Evolutionary conservation across 805 yeast species (phyloP), one percentile per base, ranked within the genome.

Genomic region (Wickerhamomyces chaumierensis): DNA sequence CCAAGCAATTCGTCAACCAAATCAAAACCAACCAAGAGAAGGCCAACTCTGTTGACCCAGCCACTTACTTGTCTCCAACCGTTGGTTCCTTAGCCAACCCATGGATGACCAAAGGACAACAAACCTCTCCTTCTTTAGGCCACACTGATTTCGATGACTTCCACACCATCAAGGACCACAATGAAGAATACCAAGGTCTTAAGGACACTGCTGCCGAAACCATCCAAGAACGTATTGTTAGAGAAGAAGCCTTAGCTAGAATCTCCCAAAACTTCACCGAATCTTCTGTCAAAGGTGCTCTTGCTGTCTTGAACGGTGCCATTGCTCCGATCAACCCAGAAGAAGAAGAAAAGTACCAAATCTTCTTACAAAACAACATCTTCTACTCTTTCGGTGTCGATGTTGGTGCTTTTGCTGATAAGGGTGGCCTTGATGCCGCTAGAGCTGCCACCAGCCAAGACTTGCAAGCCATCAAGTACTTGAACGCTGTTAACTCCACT

Each of bases 361-460:
- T 88, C 36, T 90, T 59, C 61, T 67, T 88, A 43, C 71, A 81
- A 50, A 81, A 85, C 53, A 90, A 90, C 39, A 81, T 92, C 34
- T 88, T 90, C 60, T 90, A 83, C 63, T 83, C 95, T 3, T 75
- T 68, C 37, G 92, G 87, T 35, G 69, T 73, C 38, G 88, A 81
- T 41, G 75, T 79, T 6, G 88, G 86, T 16, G 66, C 70, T 25
- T 85, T 80, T 53, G 71, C 66, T 27, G 61, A 62, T 2, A 64
- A 73, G 36, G 95, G 95, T 42, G 94, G 94, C 18, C 74, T 80
- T 49, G 87, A 75, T 45, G 95, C 95, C 42, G 87, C 95, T 4
- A 71, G 92, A 49, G 81, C 78, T 42, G 75, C 92, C 19, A 73
- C 79, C 11, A 70, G 73, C 38, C 88, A 83, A 62, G 98, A 92